phyloP scores from a whole-genome alignment of 352 stramenopile genomes.

The Pythium insidiosum region DNA sequence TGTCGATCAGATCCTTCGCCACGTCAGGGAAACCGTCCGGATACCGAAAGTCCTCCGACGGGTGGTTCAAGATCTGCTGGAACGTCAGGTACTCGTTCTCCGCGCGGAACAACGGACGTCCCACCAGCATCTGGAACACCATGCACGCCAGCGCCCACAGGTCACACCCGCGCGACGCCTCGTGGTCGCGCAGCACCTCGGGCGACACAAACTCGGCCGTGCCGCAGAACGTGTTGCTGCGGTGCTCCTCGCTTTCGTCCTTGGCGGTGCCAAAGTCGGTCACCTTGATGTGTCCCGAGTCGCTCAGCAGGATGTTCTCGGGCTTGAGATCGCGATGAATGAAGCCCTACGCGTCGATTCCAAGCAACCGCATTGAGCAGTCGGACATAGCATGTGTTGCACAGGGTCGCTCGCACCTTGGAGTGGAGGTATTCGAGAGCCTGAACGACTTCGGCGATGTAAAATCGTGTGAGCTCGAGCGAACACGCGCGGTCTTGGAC shows the following conservation, averaged over 20 bases:
- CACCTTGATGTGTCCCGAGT: slow-evolving; percentile 88
- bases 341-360: no score
- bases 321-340: slow-evolving; percentile 94
- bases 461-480: slow-evolving; percentile 83
- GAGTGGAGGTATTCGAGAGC: slow-evolving; percentile 93
- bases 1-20: slow-evolving; percentile 67
- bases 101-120: slow-evolving; percentile 75
- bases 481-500: slow-evolving; percentile 59
- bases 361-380: no score
- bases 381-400: no score
- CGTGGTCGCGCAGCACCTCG: slow-evolving; percentile 82
- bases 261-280: slow-evolving; percentile 88
- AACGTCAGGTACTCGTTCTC: slow-evolving; percentile 90
- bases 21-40: slow-evolving; percentile 44
- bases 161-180: slow-evolving; percentile 78
- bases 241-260: slow-evolving; percentile 71
- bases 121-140: slow-evolving; percentile 86
- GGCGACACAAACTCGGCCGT: slow-evolving; percentile 90
- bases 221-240: slow-evolving; percentile 85
- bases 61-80: slow-evolving; percentile 84
- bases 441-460: slow-evolving; percentile 92
- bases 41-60: slow-evolving; percentile 69
- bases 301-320: slow-evolving; percentile 72
- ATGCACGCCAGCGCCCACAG: slow-evolving; percentile 90
- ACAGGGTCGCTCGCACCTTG: no score